These are phyloP conservation scores for Saccharomycopsis hybrid DNA, from an alignment of 1,139 yeast species.

Conservation along the genomic window DNA sequence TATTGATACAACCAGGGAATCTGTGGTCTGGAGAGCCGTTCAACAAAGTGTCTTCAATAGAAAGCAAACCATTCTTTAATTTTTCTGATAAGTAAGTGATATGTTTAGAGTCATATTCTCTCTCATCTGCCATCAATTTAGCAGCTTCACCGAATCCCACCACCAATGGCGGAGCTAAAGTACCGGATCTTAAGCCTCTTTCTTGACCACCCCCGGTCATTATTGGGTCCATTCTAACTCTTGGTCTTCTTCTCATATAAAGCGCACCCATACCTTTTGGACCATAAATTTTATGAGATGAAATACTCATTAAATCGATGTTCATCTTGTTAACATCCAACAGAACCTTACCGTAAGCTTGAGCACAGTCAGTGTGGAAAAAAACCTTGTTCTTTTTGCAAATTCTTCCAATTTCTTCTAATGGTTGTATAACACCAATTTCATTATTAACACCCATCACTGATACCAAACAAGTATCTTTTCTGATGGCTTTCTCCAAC, in stretches of 20 bases:
- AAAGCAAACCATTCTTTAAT: slow-evolving; percentile 63
- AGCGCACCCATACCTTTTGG: slow-evolving; percentile 98
- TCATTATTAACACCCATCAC: slow-evolving; percentile 97
- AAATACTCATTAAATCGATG: slow-evolving; percentile 86
- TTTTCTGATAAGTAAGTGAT: slow-evolving; percentile 65
- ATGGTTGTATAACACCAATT: slow-evolving; percentile 95
- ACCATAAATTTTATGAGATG: slow-evolving; percentile 95
- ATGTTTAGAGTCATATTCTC: slow-evolving; percentile 66
- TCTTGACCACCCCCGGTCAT: slow-evolving; percentile 99
- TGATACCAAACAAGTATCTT: slow-evolving; percentile 88
- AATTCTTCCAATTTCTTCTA: slow-evolving; percentile 85
- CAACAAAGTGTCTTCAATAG: slow-evolving; percentile 81
- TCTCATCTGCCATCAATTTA: slow-evolving; percentile 68
- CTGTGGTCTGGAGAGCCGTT: slow-evolving; percentile 74
- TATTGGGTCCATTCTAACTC: slow-evolving; percentile 93
- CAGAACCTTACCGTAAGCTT: slow-evolving; percentile 91
- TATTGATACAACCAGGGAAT: slow-evolving; percentile 92
- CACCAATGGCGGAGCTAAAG: slow-evolving; percentile 90
- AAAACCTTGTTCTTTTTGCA: slow-evolving; percentile 85
- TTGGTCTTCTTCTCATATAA: slow-evolving; percentile 93
- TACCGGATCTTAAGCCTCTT: slow-evolving; percentile 95
- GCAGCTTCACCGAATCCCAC: slow-evolving; percentile 99
- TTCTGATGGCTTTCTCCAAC: slow-evolving; percentile 76
- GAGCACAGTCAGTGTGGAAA: slow-evolving; percentile 99
- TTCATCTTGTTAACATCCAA: slow-evolving; percentile 90